Evolutionary conservation across 2,329 filamentous ascomycete species (phyloP).

Genomic region (Colletotrichum liriopes): DNA sequence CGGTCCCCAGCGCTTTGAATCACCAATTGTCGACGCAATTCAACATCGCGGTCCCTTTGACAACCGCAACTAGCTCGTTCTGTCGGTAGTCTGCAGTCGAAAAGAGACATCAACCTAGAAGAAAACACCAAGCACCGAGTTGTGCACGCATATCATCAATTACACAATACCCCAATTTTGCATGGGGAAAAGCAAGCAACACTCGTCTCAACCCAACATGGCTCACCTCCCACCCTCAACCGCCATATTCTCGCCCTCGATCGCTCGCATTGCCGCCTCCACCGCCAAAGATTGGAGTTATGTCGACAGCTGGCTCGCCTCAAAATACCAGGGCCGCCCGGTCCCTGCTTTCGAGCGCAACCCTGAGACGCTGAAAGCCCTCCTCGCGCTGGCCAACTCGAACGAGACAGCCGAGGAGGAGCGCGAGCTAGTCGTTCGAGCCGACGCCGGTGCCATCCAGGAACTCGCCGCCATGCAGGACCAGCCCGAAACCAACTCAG

Average conservation of each 20-base stretch:
- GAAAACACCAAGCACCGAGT: neutral
- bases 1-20: no score
- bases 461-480: constrained; percentile 56
- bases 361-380: constrained; percentile 82
- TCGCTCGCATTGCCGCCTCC: constrained; percentile 82
- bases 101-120: neutral
- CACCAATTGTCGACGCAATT: neutral
- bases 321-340: constrained; percentile 75
- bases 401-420: constrained; percentile 87
- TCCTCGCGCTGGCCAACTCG: constrained; percentile 80
- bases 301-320: constrained; percentile 85
- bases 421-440: constrained; percentile 67
- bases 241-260: constrained; percentile 78
- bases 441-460: constrained; percentile 73
- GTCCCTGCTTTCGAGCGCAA: constrained; percentile 89
- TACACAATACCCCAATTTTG: neutral
- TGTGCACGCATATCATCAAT: neutral
- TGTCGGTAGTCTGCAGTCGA: neutral
- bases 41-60: neutral
- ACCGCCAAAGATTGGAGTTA: constrained; percentile 93
- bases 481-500: constrained; percentile 2
- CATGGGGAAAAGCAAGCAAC: neutral
- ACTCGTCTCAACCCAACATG: constrained; percentile 49
- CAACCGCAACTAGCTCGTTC: neutral
- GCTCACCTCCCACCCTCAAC: constrained; percentile 57